Conservation (phyloP, 2,329 filamentous ascomycete genomes). For the Arthrobotrys conoides region DNA sequence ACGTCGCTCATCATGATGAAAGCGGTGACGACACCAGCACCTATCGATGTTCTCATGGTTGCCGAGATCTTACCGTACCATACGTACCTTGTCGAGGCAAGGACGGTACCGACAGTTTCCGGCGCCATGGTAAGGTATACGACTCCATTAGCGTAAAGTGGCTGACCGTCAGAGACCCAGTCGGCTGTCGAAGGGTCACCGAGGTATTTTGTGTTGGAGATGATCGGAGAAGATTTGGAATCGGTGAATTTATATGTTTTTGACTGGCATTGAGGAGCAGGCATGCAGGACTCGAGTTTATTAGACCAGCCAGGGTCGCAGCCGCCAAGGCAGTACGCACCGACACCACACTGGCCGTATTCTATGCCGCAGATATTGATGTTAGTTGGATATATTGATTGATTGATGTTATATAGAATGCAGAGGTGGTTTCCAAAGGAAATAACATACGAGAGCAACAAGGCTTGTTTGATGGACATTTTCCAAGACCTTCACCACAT, state of each 20-base stretch:
- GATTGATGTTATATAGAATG: slow-evolving; percentile 25
- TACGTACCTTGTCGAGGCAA: slow-evolving; percentile 88
- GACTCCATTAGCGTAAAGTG: slow-evolving; percentile 77
- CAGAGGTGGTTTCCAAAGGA: neutral
- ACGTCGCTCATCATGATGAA: slow-evolving; percentile 96
- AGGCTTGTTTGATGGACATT: slow-evolving; percentile 80
- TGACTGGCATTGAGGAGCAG: slow-evolving; percentile 84
- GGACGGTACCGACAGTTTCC: slow-evolving; percentile 85
- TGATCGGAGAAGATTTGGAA: slow-evolving; percentile 76
- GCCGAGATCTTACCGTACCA: slow-evolving; percentile 97
- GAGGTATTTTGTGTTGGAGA: slow-evolving; percentile 81
- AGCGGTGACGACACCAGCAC: slow-evolving; percentile 91
- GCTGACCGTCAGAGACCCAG: slow-evolving; percentile 88
- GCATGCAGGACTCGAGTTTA: slow-evolving; percentile 85
- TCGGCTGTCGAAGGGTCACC: slow-evolving; percentile 84
- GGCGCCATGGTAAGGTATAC: slow-evolving; percentile 90
- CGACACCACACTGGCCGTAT: slow-evolving; percentile 89
- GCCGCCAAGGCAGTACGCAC: slow-evolving; percentile 94
- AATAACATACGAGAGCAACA: slow-evolving; percentile 82
- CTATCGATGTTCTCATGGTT: slow-evolving; percentile 85
- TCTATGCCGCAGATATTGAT: slow-evolving; percentile 70
- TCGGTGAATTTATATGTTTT: slow-evolving; percentile 79
- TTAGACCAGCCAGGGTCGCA: slow-evolving; percentile 91
- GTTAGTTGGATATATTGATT: neutral
- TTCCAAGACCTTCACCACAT: slow-evolving; percentile 69